Percentiles rank a stretch among this genome's conserved stretches.
These are phyloP conservation scores for Erysimum pusillum DNA, from an alignment of 441 rosid genomes.

Conservation along the genomic window DNA sequence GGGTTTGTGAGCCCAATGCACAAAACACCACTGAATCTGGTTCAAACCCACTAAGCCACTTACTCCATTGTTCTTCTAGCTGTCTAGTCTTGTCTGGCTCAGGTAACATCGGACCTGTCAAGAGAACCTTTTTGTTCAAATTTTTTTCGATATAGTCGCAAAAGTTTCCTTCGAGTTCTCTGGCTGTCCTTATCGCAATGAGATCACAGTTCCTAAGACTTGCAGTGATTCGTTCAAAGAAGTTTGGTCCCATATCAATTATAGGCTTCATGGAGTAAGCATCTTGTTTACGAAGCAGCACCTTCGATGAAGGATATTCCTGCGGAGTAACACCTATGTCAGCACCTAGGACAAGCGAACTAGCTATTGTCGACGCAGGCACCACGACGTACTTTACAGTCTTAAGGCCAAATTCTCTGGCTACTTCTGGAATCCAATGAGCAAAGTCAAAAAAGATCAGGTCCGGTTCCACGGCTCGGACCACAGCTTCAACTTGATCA, in stretches of 20 bases:
- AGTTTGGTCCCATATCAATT: background rate
- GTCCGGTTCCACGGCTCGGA: conserved; percentile 18
- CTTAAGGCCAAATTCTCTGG: conserved; percentile 39
- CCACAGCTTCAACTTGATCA: conserved; percentile 12
- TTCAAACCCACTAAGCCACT: conserved; percentile 23
- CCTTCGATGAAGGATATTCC: conserved; percentile 34
- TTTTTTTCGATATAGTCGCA: conserved; percentile 55
- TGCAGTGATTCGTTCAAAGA: conserved; percentile 26
- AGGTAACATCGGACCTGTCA: conserved; percentile 37
- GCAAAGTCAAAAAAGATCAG: conserved; percentile 46
- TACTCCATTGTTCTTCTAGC: conserved; percentile 38
- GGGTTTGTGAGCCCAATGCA: conserved; percentile 18
- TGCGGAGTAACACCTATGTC: conserved; percentile 11
- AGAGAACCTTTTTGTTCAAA: conserved; percentile 45
- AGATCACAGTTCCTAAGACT: conserved; percentile 52
- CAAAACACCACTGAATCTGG: conserved; percentile 20
- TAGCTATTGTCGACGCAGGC: conserved; percentile 27
- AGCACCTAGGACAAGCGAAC: conserved; percentile 27
- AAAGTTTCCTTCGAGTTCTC: conserved; percentile 58
- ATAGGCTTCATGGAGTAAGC: conserved; percentile 25
- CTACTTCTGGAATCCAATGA: conserved; percentile 48
- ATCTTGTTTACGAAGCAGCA: conserved; percentile 11
- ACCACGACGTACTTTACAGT: conserved; percentile 25
- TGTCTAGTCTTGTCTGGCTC: conserved; percentile 12
- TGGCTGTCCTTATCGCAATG: conserved; percentile 53